phyloP scores from a whole-genome alignment of 805 yeast genomes.

The Clavispora vitiphila region DNA sequence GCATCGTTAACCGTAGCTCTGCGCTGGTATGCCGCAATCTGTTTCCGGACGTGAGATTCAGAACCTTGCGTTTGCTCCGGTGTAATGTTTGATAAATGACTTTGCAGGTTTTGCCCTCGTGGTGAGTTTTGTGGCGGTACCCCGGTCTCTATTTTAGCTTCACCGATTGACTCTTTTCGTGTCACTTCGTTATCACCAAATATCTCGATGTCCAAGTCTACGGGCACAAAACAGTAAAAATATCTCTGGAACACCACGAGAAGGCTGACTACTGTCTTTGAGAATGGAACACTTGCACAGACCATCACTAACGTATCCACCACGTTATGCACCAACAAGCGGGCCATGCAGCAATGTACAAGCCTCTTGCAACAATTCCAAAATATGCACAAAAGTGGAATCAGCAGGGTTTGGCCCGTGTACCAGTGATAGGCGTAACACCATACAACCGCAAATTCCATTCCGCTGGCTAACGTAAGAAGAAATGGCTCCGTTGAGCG shows the following conservation, averaged over 20 bases:
- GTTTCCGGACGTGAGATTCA: not conserved
- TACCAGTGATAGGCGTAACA: not conserved
- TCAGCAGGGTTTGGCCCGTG: not conserved
- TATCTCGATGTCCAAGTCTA: not conserved
- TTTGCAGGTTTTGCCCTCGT: too few species aligned
- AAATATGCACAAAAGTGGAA: not conserved
- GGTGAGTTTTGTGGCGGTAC: too few species aligned
- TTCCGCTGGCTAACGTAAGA: conserved; percentile 10
- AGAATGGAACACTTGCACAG: not conserved
- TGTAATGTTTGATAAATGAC: too few species aligned
- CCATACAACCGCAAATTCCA: conserved; percentile 8
- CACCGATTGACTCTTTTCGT: not conserved
- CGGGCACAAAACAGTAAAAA: not conserved
- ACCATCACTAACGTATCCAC: not conserved
- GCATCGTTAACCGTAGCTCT: not conserved
- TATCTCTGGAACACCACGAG: not conserved
- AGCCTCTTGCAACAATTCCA: not conserved
- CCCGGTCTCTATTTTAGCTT: too few species aligned
- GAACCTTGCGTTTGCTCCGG: not conserved
- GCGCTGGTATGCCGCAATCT: not conserved
- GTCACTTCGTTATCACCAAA: too few species aligned
- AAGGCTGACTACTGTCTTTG: not conserved
- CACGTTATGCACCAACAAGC: not conserved
- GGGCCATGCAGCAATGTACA: not conserved
- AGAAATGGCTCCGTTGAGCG: conserved; percentile 12